These are phyloP conservation scores for Antitrichia curtipendula DNA, from an alignment of 225 moss, liverwort and hornwort genomes.

Conservation along the genomic window DNA sequence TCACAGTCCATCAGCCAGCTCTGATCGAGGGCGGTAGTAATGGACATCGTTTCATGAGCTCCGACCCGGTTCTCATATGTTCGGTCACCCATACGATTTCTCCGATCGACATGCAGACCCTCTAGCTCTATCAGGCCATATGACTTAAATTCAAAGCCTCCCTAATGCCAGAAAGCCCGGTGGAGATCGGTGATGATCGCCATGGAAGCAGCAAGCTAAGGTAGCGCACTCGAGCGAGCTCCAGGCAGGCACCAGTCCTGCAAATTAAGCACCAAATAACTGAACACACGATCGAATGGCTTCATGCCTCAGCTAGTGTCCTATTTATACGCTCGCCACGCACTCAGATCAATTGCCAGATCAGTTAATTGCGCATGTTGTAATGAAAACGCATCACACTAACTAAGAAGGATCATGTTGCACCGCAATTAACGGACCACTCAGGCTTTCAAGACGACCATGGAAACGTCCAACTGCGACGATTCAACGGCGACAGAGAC, in stretches of 20 bases:
- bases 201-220: background rate
- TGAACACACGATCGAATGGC: no score
- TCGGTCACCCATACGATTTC: background rate
- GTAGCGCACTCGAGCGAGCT: no score
- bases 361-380: background rate
- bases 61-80: background rate
- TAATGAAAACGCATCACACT: no score
- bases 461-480: background rate
- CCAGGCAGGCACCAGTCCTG: no score
- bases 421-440: background rate
- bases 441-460: background rate
- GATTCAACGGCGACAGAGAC: background rate
- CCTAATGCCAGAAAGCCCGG: background rate
- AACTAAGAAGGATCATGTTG: background rate
- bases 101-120: rapidly evolving
- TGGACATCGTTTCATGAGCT: background rate
- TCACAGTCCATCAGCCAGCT: no score
- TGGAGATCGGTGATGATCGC: background rate
- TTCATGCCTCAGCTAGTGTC: no score
- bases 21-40: background rate
- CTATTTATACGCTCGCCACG: no score
- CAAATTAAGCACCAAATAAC: no score
- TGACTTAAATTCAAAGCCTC: background rate
- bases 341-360: no score
- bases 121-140: background rate